phyloP scores from a whole-genome alignment of 805 yeast genomes.

The Nakazawaea siamensis region DNA sequence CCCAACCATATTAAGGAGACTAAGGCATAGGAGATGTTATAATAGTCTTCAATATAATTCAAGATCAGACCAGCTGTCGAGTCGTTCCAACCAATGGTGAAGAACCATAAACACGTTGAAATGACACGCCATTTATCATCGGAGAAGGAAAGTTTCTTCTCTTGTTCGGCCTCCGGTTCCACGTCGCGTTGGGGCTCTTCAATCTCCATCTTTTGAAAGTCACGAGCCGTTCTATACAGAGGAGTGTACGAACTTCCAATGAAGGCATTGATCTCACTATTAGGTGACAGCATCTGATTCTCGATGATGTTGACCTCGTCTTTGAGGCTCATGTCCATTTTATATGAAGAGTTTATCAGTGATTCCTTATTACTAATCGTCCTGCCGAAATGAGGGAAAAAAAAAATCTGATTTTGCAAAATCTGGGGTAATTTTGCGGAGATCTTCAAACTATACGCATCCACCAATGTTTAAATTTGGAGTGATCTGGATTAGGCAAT shows the following conservation, averaged over 20 bases:
- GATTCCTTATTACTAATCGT: no score
- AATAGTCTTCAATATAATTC: constrained; percentile 42
- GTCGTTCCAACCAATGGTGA: constrained; percentile 38
- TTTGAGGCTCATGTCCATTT: no score
- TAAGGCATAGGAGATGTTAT: constrained; percentile 37
- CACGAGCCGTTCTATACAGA: background rate
- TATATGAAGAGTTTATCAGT: no score
- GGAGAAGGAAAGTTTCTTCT: constrained; percentile 25
- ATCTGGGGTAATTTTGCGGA: no score
- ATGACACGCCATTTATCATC: constrained; percentile 32
- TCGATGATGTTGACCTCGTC: no score
- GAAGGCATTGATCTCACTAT: no score
- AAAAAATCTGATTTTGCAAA: no score
- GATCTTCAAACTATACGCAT: constrained; percentile 13
- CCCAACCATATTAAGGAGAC: constrained; percentile 53
- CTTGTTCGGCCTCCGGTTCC: background rate
- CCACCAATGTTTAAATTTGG: constrained; percentile 17
- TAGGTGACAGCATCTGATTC: no score
- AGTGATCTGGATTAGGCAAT: constrained; percentile 34
- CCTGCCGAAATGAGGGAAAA: no score
- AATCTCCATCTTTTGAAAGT: constrained; percentile 1
- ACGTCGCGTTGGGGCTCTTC: background rate
- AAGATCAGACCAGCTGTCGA: constrained; percentile 54
- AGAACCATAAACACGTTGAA: constrained; percentile 31
- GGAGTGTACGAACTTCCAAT: no score